Evolutionary conservation across 2,329 filamentous ascomycete species (phyloP).

Genomic region (Phialemoniopsis sp.): DNA sequence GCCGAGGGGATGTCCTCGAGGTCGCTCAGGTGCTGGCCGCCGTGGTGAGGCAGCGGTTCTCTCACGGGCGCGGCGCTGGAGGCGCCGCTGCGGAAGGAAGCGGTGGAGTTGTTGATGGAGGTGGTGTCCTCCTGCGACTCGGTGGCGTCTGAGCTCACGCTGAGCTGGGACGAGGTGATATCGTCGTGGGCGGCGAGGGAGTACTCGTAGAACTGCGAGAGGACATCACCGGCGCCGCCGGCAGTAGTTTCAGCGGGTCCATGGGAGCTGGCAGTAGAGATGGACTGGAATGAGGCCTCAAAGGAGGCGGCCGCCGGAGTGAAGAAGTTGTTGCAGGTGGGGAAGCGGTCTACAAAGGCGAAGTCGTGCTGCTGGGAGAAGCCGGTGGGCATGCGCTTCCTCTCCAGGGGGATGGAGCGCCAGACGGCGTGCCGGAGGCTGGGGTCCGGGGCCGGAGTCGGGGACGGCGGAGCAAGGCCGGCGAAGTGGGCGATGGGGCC

Average conservation of each 20-base stretch:
- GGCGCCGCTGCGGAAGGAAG: slow-evolving; percentile 30
- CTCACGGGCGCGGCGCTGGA: slow-evolving; percentile 12
- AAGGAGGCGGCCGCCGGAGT: slow-evolving; percentile 34
- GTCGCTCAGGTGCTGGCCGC: slow-evolving; percentile 48
- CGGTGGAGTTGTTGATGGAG: slow-evolving; percentile 21
- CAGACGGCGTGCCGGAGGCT: slow-evolving; percentile 34
- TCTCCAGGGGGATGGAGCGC: slow-evolving; percentile 48
- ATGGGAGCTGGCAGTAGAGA: slow-evolving; percentile 5
- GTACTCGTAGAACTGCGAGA: slow-evolving; percentile 72
- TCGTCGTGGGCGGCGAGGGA: slow-evolving; percentile 70
- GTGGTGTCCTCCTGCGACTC: slow-evolving; percentile 14
- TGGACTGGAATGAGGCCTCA: background rate
- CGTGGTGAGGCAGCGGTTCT: slow-evolving; percentile 16
- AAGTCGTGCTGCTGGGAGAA: slow-evolving; percentile 42
- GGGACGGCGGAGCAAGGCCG: slow-evolving; percentile 9
- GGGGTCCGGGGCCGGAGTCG: slow-evolving; percentile 11
- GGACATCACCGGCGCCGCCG: slow-evolving; percentile 27
- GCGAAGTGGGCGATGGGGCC: slow-evolving; percentile 34
- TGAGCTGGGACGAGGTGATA: slow-evolving; percentile 57
- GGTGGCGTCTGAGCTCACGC: slow-evolving; percentile 11
- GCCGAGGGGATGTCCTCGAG: slow-evolving; percentile 69
- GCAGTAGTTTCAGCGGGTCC: background rate
- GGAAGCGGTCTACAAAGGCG: slow-evolving; percentile 21
- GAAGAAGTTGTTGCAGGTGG: slow-evolving; percentile 24
- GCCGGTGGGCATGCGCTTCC: slow-evolving; percentile 42